These are phyloP conservation scores for Trichomonas vaginalis DNA, from an alignment of 208 protist genomes.

Conservation along the genomic window DNA sequence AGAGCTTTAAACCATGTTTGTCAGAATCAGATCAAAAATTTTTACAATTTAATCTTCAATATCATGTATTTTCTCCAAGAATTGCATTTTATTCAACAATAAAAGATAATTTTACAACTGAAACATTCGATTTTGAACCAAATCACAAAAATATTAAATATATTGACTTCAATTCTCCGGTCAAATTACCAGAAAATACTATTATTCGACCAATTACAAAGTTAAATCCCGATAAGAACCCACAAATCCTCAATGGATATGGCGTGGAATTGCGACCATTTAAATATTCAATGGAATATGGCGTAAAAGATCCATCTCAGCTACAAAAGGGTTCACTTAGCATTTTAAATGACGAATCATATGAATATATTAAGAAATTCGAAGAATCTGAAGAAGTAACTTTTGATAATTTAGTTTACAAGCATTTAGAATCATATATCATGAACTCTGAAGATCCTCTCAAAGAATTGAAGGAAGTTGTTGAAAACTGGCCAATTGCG, in stretches of 20 bases:
- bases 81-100: neutral
- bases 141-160: neutral
- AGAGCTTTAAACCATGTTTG: neutral
- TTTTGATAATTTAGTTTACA: neutral
- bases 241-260: neutral
- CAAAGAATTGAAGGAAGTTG: neutral
- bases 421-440: neutral
- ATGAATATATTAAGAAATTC: neutral
- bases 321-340: neutral
- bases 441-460: neutral
- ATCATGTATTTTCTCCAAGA: neutral
- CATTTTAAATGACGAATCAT: neutral
- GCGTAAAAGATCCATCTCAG: neutral
- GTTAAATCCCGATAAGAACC: neutral
- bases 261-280: neutral
- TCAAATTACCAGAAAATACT: neutral
- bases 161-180: neutral
- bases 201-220: neutral
- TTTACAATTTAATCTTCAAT: neutral
- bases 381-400: neutral
- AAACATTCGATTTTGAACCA: neutral
- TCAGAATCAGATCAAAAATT: neutral
- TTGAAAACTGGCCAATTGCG: neutral
- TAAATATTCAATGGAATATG: slow-evolving; percentile 7
- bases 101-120: neutral